Evolutionary conservation across 1,139 yeast genomes (phyloP).

Genomic region (Kodamaea sp.): DNA sequence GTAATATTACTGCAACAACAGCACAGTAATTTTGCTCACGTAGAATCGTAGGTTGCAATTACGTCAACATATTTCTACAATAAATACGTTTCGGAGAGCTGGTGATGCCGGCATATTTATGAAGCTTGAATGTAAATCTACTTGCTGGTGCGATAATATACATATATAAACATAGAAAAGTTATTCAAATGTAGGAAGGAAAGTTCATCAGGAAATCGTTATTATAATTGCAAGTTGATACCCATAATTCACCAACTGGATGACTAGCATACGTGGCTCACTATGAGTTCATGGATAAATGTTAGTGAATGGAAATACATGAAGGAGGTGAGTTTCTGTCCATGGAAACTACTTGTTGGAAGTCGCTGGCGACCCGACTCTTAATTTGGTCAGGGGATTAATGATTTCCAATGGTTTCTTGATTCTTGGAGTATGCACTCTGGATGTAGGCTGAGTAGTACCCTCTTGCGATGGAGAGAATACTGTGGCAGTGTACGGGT

Average conservation of each 20-base stretch:
- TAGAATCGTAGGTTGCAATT: too few relatives aligned
- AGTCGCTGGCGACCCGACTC: slow-evolving; percentile 57
- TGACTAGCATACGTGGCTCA: too few relatives aligned
- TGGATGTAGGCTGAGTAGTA: slow-evolving; percentile 12
- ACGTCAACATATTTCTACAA: too few relatives aligned
- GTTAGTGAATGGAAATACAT: too few relatives aligned
- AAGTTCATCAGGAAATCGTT: slow-evolving; percentile 4
- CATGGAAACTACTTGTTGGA: too few relatives aligned
- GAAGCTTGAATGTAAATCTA: background rate
- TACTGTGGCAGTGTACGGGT: slow-evolving; percentile 59
- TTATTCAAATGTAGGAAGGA: background rate
- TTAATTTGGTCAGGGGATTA: slow-evolving; percentile 74
- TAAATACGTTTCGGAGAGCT: too few relatives aligned
- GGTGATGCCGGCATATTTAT: background rate
- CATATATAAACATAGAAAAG: background rate
- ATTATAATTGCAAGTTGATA: slow-evolving; percentile 1
- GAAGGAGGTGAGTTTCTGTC: too few relatives aligned
- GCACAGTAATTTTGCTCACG: too few relatives aligned
- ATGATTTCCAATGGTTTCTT: slow-evolving; percentile 72
- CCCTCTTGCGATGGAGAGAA: slow-evolving; percentile 45
- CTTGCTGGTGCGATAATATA: background rate
- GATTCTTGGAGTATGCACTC: slow-evolving; percentile 56
- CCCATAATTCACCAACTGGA: too few relatives aligned
- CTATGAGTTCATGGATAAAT: too few relatives aligned
- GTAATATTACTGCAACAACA: too few relatives aligned